These are phyloP conservation scores for Ophiostoma ips DNA, from an alignment of 2,329 filamentous ascomycete species.

Conservation along the genomic window DNA sequence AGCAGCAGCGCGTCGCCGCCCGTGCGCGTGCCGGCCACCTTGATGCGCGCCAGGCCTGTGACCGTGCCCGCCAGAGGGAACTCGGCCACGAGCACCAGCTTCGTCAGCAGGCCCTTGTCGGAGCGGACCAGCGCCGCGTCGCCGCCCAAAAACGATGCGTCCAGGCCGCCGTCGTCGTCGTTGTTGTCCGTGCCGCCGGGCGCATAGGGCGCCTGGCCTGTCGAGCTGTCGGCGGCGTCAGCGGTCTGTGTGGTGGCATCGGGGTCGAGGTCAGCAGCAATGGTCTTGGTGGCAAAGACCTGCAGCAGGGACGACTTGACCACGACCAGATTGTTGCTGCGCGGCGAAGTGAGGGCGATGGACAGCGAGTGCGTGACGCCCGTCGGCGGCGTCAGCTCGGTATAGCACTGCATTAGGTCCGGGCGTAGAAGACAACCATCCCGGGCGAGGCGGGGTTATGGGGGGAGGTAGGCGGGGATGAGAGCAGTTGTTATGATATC, in stretches of 20 bases:
- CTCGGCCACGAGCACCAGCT: constrained; percentile 74
- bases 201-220: constrained; percentile 18
- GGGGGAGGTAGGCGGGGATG: no score
- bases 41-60: constrained; percentile 68
- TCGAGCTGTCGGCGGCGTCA: no score
- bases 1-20: constrained; percentile 75
- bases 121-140: constrained; percentile 48
- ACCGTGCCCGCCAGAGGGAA: constrained; percentile 73
- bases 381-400: constrained; percentile 85
- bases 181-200: no score
- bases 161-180: constrained; percentile 51
- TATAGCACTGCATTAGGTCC: constrained; percentile 80
- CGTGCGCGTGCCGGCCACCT: constrained; percentile 55
- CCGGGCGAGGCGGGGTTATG: neutral
- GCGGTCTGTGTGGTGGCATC: constrained; percentile 20
- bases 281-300: constrained; percentile 62
- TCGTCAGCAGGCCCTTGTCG: constrained; percentile 53
- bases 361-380: constrained; percentile 80
- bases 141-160: constrained; percentile 50
- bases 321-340: constrained; percentile 73
- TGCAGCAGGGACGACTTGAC: constrained; percentile 88
- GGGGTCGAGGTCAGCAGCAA: constrained; percentile 48
- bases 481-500: no score
- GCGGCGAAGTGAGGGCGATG: constrained; percentile 61
- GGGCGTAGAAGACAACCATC: constrained; percentile 15